Evolutionary conservation across 129 eudicot genomes (phyloP), one percentile per base, ranked within the genome.

Genomic region (Flaveria ramosissima): DNA sequence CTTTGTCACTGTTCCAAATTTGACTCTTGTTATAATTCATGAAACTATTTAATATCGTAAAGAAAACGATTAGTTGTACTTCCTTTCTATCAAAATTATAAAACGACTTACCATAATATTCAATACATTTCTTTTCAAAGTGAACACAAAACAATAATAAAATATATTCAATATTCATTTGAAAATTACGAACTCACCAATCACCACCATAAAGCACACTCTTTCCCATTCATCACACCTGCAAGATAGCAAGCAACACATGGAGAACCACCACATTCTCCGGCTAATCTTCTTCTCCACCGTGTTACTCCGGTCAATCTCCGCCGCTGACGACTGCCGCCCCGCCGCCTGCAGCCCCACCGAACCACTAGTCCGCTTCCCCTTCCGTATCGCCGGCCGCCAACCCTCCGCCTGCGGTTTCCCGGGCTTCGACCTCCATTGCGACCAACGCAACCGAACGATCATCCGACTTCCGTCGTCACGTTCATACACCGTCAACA

Each of bases 381-480:
- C 96, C 19, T 88, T 91, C 86, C 85, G 81, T 47, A 68, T 88
- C 50, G 39, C 3, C 6, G 24, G 20, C 71, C 84, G 64, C 15
- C 89, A 82, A 50, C 55, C 89, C 1, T 56, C 8, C 4, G 12
- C 64, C 0, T 86, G 97, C 71, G 97, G 94, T 2, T 83, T 60
- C 27, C 90, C 88, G 2, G 92, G 92, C 2, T 88, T 91, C 81
- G 87, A 81, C 48, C 85, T 88, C 19, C 68, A 56, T 1, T 88
- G 97, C 80, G 71, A 83, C 81, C 30, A 57, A 73, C 72, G 26
- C 0, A 77, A 41, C 77, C 74, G 77, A 30, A 78, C 93, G 23
- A 42, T 79, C 36, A 75, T 86, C 30, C 69, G 39, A 30, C 81
- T 90, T 7, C 88, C 17, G 20, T 48, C 27, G 9, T 51, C 92